Base-by-base conservation (phyloP, 2,329 filamentous ascomycete species). In the Neonectria hederae region DNA sequence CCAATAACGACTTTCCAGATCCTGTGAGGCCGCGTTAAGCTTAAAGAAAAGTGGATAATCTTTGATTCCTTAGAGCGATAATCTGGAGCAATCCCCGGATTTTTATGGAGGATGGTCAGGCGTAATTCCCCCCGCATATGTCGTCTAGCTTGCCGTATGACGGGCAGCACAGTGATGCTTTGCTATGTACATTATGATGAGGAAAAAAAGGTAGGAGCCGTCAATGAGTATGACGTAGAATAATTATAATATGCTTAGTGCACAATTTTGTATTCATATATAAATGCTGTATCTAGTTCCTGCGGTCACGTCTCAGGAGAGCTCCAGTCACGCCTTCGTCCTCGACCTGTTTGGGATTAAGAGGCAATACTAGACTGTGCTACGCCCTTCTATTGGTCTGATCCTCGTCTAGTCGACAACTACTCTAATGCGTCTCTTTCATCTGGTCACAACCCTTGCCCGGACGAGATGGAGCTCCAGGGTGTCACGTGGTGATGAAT, bases 1-100 rank as follows among this genome's bases (percentile, higher is more conserved):
- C 63, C 4, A 54, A 38, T 14, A 26, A 45, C 28, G 62, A 55
- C 14, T 60, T 49, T 24, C 19, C 43, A 9, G 60, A 63, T 8
- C 60, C 54, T 4, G 22, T 45, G 6, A 49, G 40, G 42, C 40
- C 60, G 14, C 28, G 43, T 30, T 54, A 28, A 57, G 22, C n/a
- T 10, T 11, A 32, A 30, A 19, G n/a, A 32, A 51, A n/a, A 49
- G 7, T 30, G 30, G n/a, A 32, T 21, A 51, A n/a, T 14, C n/a
- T 11, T 51, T 21, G 48, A 38, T 38, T 38, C 35, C 14, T 38
- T 38, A 38, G 35, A 51, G 28, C 48, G 46, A 48, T 24, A 9
- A 17, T 49, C 45, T 30, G 24, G 45, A 51, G 28, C 48, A 51
- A 7, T 51, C n/a, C n/a, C 19, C 19, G 26, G 28, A 7, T 19